A percentile compares a stretch with the other conserved stretches of the same genome.
phyloP scores from a whole-genome alignment of 2,329 filamentous ascomycete genomes.

The Aspergillus sp. region DNA sequence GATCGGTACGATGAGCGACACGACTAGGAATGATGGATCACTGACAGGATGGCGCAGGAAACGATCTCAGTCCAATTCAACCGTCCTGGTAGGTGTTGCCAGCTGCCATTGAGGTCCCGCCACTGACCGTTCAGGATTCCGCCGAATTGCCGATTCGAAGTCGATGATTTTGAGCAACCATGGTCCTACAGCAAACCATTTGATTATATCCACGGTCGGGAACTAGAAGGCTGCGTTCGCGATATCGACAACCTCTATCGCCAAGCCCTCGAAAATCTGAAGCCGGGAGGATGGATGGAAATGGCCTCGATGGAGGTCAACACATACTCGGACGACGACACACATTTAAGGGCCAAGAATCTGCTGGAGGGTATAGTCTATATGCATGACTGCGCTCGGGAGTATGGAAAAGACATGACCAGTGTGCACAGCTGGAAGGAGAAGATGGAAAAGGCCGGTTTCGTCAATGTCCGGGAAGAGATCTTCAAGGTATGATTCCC shows the following conservation, averaged over 20 bases:
- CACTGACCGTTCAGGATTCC: constrained; percentile 28
- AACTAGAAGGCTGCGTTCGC: constrained; percentile 33
- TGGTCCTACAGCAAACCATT: constrained; percentile 33
- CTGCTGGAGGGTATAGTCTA: constrained; percentile 31
- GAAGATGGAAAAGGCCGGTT: constrained; percentile 55
- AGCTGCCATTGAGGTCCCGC: not conserved
- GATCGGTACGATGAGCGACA: constrained; percentile 24
- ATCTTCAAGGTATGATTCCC: constrained; percentile 41
- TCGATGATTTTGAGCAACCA: constrained; percentile 35
- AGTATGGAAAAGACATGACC: constrained; percentile 37
- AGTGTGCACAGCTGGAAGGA: constrained; percentile 40
- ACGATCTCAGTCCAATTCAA: constrained; percentile 36
- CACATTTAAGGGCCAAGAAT: constrained; percentile 28
- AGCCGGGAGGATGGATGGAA: constrained; percentile 33
- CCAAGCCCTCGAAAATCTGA: constrained; percentile 28
- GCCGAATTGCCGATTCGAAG: constrained; percentile 37
- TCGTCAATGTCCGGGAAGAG: constrained; percentile 54
- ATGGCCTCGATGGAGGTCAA: constrained; percentile 79
- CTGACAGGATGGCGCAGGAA: constrained; percentile 23
- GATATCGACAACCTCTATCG: constrained; percentile 30
- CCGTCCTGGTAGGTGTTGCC: constrained; percentile 28
- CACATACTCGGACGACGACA: constrained; percentile 68
- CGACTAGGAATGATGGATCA: not conserved
- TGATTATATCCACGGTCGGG: constrained; percentile 36
- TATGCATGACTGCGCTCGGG: constrained; percentile 29